phyloP scores from a whole-genome alignment of 192 early-diverging fungal species.

The Pilobolus umbonatus region DNA sequence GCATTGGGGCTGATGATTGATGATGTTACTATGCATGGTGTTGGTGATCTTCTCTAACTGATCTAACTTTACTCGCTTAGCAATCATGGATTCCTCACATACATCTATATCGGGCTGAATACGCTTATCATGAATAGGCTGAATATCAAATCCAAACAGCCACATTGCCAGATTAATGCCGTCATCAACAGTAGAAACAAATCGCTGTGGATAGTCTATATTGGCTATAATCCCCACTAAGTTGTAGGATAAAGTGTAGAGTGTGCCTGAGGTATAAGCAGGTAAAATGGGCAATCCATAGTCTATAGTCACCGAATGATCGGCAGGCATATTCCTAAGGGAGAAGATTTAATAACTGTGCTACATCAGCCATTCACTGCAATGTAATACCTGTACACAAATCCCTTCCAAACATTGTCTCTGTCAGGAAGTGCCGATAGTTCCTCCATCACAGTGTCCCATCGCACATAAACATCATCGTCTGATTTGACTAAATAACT shows the following conservation, averaged over 20 bases:
- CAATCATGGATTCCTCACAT: constrained; percentile 56
- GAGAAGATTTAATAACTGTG: not conserved
- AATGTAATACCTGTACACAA: constrained; percentile 50
- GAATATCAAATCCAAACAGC: constrained; percentile 50
- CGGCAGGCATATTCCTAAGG: constrained; percentile 48
- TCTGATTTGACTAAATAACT: constrained; percentile 54
- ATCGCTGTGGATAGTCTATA: constrained; percentile 41
- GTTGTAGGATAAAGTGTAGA: constrained; percentile 51
- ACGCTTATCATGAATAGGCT: constrained; percentile 49
- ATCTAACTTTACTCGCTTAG: constrained; percentile 33
- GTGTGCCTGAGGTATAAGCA: constrained; percentile 48
- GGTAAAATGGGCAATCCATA: constrained; percentile 52
- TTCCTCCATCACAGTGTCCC: constrained; percentile 43
- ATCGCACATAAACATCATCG: constrained; percentile 57
- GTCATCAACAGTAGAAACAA: constrained; percentile 46
- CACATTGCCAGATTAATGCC: constrained; percentile 50
- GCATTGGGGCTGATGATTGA: constrained; percentile 36
- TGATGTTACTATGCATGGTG: constrained; percentile 49
- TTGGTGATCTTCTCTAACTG: constrained; percentile 27
- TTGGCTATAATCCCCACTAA: constrained; percentile 37
- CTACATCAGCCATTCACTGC: not conserved
- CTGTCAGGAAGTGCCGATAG: constrained; percentile 35
- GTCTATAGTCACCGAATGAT: constrained; percentile 31
- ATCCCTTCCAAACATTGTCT: constrained; percentile 48
- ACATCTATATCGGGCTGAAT: constrained; percentile 48